Base-by-base conservation (phyloP, 257 asterid genomes). In the Forsythia viridissima region DNA sequence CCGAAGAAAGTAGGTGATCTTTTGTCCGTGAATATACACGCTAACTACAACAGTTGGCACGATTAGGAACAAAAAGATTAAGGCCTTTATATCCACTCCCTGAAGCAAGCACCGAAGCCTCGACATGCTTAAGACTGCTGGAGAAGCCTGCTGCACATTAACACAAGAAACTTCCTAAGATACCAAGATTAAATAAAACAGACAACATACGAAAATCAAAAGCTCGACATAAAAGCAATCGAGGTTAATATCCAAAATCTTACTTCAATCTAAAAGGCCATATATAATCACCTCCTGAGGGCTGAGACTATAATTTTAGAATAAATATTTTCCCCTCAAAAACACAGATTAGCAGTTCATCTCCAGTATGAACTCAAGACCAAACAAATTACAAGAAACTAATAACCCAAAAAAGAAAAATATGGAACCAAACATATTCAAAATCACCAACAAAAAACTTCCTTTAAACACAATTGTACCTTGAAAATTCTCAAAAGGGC, bases 21-120 rank as follows among this genome's bases (percentile, higher is more conserved):
- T 91, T 77, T 90, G 94, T 40, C 94, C 97, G 12, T 91, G 96
- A 66, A 88, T 46, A 39, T 89, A 89, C 71, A 82, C 82, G 12
- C 88, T 84, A 30, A 83, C 69, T 13, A 89, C 74, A 73, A 80
- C 75, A 0, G 83, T 51, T 9, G 96, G 93, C 30, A 85, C 57
- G 2, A 89, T 71, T 12, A 89, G 79, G 72, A 90, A 46, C 34
- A 88, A 73, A 43, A 88, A 80, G 71, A 89, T 48, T 8, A 89
- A 36, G 46, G 88, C 72, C 79, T 81, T 89, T 42, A 89, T 44
- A 82, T 89, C 90, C 15, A 89, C 78, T 44, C 91, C 91, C 1
- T 77, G 85, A 40, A 86, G 75, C 67, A 83, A 82, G 69, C 88
- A 83, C 36, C 90, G 83, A 63, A 83, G 34, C 81, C 86, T 85